Evolutionary conservation across 441 rosid genomes (phyloP), one percentile per base, ranked within the genome.

Genomic region (Mallotus japonicus): DNA sequence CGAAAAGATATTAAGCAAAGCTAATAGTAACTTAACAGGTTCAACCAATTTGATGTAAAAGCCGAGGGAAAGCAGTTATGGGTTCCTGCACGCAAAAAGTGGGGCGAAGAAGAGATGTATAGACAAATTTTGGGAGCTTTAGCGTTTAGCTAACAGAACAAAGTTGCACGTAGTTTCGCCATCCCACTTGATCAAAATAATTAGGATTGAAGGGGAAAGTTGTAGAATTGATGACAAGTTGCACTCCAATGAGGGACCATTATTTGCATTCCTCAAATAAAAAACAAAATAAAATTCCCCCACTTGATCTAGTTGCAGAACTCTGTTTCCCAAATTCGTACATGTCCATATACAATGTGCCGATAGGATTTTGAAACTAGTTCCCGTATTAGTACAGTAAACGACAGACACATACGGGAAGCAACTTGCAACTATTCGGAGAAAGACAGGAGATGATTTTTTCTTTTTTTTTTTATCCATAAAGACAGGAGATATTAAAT

Each of bases 141-240:
- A 37, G 40, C 40, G 51, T 28, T 19, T 19, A 37, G 40, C 40
- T 9, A 22, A 37, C 50, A 34, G 16, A 15, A 19, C 67, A 62
- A 34, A 20, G 10, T 37, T 37, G 6, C 2, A 37, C 34, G 40
- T 62, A 13, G 2, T 34, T 46, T 44, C n/a, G 74, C 66, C 67
- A 32, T 17, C 32, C 65, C 73, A 58, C 51, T 22, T 59, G 62
- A 59, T 46, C 24, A 42, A 16, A 69, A 69, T 7, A 34, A 68
- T 54, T 4, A 37, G 37, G 46, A 44, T 51, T 50, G 65, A 37
- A 6, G 6, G 40, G 6, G 40, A 6, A 37, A 37, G 6, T 16
- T 40, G 50, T 17, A 10, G 53, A 62, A 16, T 54, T 40, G 54
- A 57, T 24, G 76, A 17, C 72, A 67, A 74, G 72, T 67, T 67